Evolutionary conservation across 1,284 basidiomycete genomes (phyloP).

Genomic region (Malassezia yamatoensis): DNA sequence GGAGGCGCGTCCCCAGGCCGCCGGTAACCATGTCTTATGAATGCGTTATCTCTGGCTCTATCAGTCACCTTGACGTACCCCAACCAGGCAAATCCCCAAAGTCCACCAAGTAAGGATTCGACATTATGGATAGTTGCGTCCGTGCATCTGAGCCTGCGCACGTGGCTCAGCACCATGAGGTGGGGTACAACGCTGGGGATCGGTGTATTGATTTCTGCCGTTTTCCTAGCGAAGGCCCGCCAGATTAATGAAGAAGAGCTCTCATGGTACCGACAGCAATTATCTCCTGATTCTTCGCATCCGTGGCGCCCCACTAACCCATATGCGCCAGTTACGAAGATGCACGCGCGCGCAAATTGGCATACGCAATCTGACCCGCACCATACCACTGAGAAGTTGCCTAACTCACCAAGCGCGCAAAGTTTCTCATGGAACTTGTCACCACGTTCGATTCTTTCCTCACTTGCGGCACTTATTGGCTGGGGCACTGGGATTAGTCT

Average conservation of each 20-base stretch:
- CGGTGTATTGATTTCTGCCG: not conserved
- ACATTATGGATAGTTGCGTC: not conserved
- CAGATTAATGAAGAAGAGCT: not conserved
- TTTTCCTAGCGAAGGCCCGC: not conserved
- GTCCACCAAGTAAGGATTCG: constrained; percentile 30
- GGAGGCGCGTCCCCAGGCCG: constrained; percentile 32
- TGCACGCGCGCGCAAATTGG: no score
- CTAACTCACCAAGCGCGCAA: no score
- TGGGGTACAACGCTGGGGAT: not conserved
- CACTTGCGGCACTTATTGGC: not conserved
- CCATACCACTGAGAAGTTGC: no score
- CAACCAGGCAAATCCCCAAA: constrained; percentile 35
- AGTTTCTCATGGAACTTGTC: no score
- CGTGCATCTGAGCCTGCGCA: not conserved
- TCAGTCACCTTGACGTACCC: constrained; percentile 16
- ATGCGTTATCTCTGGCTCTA: constrained; percentile 35
- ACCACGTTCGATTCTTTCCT: no score
- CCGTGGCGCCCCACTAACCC: constrained; percentile 2
- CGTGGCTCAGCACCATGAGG: constrained; percentile 4
- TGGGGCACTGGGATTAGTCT: not conserved
- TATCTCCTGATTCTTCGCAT: not conserved
- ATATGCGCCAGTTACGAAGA: not conserved
- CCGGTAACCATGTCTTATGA: constrained; percentile 39
- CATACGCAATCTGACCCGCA: no score
- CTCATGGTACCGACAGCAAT: not conserved